phyloP scores from a whole-genome alignment of 2,329 filamentous ascomycete species.

The Aureobasidium sp. region DNA sequence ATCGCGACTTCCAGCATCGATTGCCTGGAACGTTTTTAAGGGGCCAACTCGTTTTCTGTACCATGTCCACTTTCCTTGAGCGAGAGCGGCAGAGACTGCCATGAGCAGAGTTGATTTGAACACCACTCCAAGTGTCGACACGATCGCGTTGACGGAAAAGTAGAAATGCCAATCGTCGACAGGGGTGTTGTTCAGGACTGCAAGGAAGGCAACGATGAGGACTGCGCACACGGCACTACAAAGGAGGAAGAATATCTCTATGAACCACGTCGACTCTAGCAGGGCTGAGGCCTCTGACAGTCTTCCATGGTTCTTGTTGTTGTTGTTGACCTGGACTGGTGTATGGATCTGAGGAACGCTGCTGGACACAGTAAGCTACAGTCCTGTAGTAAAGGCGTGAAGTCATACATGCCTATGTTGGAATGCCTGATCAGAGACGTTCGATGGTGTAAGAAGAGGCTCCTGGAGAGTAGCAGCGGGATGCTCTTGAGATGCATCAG shows the following conservation, averaged over 20 bases:
- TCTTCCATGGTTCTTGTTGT: not conserved
- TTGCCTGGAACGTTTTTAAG: not conserved
- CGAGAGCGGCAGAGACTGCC: slow-evolving; percentile 7
- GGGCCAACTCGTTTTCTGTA: not conserved
- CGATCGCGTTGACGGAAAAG: slow-evolving; percentile 3
- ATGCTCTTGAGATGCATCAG: not conserved
- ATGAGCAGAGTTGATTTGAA: slow-evolving; percentile 1
- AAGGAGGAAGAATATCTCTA: not conserved
- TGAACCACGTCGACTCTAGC: not conserved
- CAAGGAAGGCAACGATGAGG: not conserved
- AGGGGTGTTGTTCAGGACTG: not conserved
- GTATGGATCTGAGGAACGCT: not conserved
- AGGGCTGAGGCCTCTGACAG: not conserved
- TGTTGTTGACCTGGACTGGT: not conserved
- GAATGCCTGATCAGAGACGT: no score
- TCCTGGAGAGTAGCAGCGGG: not conserved
- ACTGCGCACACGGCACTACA: not conserved
- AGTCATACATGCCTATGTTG: not conserved
- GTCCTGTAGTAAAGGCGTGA: not conserved
- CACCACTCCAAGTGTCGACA: not conserved
- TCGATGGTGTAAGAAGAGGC: not conserved
- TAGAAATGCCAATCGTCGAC: not conserved
- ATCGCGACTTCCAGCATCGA: slow-evolving; percentile 3
- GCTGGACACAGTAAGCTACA: not conserved
- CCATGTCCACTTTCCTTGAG: slow-evolving; percentile 13